Evolutionary conservation across 1,284 basidiomycete genomes (phyloP), one percentile per base, ranked within the genome.

Genomic region (Papiliotrema fonsecae): DNA sequence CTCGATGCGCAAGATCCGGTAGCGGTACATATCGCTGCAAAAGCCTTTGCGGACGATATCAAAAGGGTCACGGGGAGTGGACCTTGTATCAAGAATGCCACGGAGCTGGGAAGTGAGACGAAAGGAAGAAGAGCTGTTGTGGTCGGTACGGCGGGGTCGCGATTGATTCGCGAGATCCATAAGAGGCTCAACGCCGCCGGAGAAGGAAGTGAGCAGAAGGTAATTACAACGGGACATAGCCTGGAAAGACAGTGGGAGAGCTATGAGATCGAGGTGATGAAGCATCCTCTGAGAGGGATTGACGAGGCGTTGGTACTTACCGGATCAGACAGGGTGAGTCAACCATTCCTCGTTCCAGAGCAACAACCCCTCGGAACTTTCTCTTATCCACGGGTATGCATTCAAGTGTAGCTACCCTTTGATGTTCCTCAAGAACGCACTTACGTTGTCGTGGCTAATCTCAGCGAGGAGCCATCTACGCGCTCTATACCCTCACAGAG

Each of bases 401-500:
- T 21, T 44, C 31, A 24, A 16, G 10, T 3, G 9, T 11, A 7
- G 6, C 16, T 16, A 10, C 32, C 10, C 19, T 13, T 4, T 35
- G 32, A n/a, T 1, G 7, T 14, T 7, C 42, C 38, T 7, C 19
- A 18, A 24, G 22, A 4, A 28, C 9, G 4, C 14, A 25, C 13
- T n/a, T 13, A 18, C 21, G n/a, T 27, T 5, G 19, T 9, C 14
- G 34, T 35, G 46, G 45, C 31, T n/a, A 7, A 24, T n/a, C 14
- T n/a, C 38, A 64, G 56, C 50, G 64, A 39, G 70, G 72, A 7
- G 81, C 83, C 0, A 83, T 86, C 24, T 86, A 76, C 58, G 83
- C 78, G 3, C 58, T 86, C 28, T 86, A 86, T 61, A 82, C 84
- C 57, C 79, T 83, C 47, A 82, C 82, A 10, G 84, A 86, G 64